Base-by-base conservation (phyloP, 2,329 filamentous ascomycete genomes). In the Rasamsonia emersonii region DNA sequence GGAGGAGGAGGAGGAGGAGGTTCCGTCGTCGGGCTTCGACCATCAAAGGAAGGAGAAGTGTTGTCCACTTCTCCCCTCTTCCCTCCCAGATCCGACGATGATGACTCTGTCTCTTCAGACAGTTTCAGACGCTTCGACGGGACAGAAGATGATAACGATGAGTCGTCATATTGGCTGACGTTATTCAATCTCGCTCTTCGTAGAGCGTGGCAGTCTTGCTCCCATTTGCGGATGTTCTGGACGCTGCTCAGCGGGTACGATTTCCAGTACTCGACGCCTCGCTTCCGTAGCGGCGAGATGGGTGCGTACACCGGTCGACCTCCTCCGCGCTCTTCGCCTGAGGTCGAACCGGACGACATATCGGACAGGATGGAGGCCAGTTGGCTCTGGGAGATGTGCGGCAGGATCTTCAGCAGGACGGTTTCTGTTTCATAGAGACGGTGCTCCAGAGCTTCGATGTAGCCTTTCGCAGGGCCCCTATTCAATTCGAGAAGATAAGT, bases 401-500 rank as follows among this genome's bases (percentile, higher is more conserved):
- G 47, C 3, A 64, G 46, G 5, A 65, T 34, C 13, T 46, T 53
- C 6, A 67, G 36, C 9, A 67, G 45, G 9, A 59, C 48, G 2
- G 40, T 50, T 37, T 67, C 64, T 1, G 62, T 64, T 28, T 62
- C 55, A 26, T 56, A 51, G 1, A 67, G 51, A 21, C 63, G 53
- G 15, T 60, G 49, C 28, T 66, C 62, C 11, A 67, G 41, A 10
- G 59, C 56, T 44, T 66, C 63, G 11, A 61, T 54, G 31, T 67
- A 65, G 5, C 64, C 64, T 38, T 66, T 67, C n/a, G 62, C 56
- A 5, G 64, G 64, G 2, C 64, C 64, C 30, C 64, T 66, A 21
- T 16, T 16, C n/a, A 24, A 20, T 30, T 25, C 17, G 9, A 25
- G 13, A 15, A 25, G 18, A 11, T 5, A n/a, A 17, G 18, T 18